phyloP scores from a whole-genome alignment of 2,329 filamentous ascomycete genomes.

The Neofusicoccum parvum region DNA sequence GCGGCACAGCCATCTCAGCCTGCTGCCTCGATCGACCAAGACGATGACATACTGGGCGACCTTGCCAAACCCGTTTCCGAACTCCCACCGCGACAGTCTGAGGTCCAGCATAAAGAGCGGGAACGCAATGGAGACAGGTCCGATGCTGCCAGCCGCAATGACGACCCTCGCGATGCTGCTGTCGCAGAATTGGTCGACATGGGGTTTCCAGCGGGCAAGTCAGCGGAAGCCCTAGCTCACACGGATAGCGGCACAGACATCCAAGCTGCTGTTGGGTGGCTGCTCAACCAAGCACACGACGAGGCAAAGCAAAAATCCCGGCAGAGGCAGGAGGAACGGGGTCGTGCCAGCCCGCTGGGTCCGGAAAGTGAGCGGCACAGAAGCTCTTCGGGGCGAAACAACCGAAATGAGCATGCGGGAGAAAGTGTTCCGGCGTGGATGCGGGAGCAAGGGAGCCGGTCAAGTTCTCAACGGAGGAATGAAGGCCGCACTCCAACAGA shows the following conservation, averaged over 20 bases:
- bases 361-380: conserved; percentile 22
- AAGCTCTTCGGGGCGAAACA: conserved; percentile 31
- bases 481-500: conserved; percentile 59
- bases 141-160: conserved; percentile 24
- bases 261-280: conserved; percentile 83
- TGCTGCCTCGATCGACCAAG: conserved; percentile 25
- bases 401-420: conserved; percentile 21
- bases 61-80: conserved; percentile 62
- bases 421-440: conserved; percentile 61
- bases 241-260: conserved; percentile 80
- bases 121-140: not conserved
- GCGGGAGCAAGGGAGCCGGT: conserved; percentile 58
- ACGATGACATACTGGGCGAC: conserved; percentile 65
- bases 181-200: conserved; percentile 91
- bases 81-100: conserved; percentile 41
- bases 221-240: conserved; percentile 75
- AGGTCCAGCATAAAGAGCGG: not conserved
- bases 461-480: conserved; percentile 49
- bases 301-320: conserved; percentile 73
- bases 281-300: conserved; percentile 87
- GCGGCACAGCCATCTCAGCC: conserved; percentile 29
- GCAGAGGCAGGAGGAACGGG: conserved; percentile 33
- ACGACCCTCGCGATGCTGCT: conserved; percentile 69
- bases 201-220: conserved; percentile 85
- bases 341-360: conserved; percentile 30